Conservation (phyloP, 352 stramenopile genomes). For the Phytopythium mirpurense region DNA sequence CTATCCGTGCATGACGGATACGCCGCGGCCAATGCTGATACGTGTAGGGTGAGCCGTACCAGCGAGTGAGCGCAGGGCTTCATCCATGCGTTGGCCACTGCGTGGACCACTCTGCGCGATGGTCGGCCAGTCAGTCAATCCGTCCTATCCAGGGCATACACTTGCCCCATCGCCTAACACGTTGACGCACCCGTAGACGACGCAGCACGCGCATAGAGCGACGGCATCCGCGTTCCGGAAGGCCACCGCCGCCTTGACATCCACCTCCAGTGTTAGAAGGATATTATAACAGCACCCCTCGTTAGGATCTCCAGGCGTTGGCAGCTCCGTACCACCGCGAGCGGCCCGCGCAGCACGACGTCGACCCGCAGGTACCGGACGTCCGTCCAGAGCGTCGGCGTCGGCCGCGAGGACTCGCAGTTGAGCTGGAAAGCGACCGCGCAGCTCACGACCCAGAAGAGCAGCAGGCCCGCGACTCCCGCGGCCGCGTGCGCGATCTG, state of each 20-base stretch:
- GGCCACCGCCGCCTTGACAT: slow-evolving; percentile 23
- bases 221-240: slow-evolving; percentile 35
- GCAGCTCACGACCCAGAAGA: slow-evolving; percentile 27
- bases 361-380: slow-evolving; percentile 33
- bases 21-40: no score
- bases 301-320: no score
- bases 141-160: no score
- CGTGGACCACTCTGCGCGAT: slow-evolving; percentile 16
- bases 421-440: slow-evolving; percentile 52
- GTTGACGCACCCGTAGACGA: slow-evolving; percentile 29
- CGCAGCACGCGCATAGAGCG: slow-evolving; percentile 23
- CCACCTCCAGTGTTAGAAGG: slow-evolving; percentile 4
- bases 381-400: slow-evolving; percentile 59
- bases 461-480: slow-evolving; percentile 15
- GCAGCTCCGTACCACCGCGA: slow-evolving; percentile 35
- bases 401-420: slow-evolving; percentile 40
- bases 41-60: slow-evolving; percentile 24
- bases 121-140: background rate
- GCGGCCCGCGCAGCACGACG: slow-evolving; percentile 30
- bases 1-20: no score
- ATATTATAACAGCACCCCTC: no score
- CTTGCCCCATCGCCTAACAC: no score
- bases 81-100: slow-evolving; percentile 35
- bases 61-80: slow-evolving; percentile 38
- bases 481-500: slow-evolving; percentile 23